Evolutionary conservation across 768 basidiomycete genomes (phyloP).

Genomic region (Boletus patriciae): DNA sequence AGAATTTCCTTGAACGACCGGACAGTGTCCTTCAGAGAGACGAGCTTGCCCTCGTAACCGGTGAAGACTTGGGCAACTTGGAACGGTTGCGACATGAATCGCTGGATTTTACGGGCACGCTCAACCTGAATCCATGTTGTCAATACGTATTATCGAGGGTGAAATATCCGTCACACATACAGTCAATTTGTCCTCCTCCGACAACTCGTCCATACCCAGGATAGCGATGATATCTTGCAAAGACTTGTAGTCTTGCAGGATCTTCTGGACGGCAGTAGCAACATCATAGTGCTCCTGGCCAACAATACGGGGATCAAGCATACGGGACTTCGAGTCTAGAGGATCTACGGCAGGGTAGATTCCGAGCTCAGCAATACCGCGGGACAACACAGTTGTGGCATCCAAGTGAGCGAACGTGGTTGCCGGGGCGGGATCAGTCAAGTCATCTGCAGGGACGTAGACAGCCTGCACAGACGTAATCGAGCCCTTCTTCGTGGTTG

Average conservation of each 20-base stretch:
- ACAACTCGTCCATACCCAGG: slow-evolving; percentile 99
- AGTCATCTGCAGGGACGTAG: slow-evolving; percentile 99
- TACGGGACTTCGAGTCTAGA: slow-evolving; percentile 98
- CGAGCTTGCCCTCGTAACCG: slow-evolving; percentile 97
- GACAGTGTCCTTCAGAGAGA: slow-evolving; percentile 92
- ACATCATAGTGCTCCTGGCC: slow-evolving; percentile 94
- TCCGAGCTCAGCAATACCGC: slow-evolving; percentile 98
- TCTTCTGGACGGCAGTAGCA: slow-evolving; percentile 96
- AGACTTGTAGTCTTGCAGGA: slow-evolving; percentile 95
- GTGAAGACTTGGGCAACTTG: slow-evolving; percentile 99
- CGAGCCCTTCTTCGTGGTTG: slow-evolving; percentile 99
- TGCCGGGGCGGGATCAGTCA: slow-evolving; percentile 99
- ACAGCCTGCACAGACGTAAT: slow-evolving; percentile 99
- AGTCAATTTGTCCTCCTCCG: slow-evolving; percentile 99
- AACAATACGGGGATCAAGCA: slow-evolving; percentile 99
- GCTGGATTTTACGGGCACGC: slow-evolving; percentile 97
- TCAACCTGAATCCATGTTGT: slow-evolving; percentile 62
- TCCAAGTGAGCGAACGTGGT: slow-evolving; percentile 99
- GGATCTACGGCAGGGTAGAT: slow-evolving; percentile 99
- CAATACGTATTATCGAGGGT: slow-evolving; percentile 1
- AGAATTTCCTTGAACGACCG: slow-evolving; percentile 99
- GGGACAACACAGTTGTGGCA: slow-evolving; percentile 98
- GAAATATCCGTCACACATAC: background rate
- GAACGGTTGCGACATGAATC: slow-evolving; percentile 99
- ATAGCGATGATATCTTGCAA: slow-evolving; percentile 99